A percentile compares a stretch with the other conserved stretches of the same genome.
Conservation (phyloP, 1,284 basidiomycete genomes). For the Fistulinella cinereoalba region DNA sequence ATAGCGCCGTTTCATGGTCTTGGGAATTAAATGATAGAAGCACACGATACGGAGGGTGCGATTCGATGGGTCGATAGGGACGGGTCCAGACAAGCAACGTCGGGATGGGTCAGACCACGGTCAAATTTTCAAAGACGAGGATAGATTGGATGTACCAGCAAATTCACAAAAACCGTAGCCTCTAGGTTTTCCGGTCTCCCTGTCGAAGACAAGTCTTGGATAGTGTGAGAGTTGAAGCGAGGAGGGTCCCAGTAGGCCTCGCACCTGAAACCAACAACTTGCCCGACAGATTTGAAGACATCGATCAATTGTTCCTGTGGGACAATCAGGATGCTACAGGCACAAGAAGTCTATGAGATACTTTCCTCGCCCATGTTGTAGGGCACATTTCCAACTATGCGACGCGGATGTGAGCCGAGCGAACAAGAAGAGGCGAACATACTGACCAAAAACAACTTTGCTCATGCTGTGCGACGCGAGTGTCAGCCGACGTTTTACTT, state of each 20-base stretch:
- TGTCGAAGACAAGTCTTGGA: constrained; percentile 88
- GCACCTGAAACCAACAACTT: constrained; percentile 84
- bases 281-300: constrained; percentile 83
- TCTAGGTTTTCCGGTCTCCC: constrained; percentile 92
- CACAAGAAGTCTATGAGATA: constrained; percentile 1
- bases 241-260: background rate
- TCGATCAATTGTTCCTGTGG: constrained; percentile 74
- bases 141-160: constrained; percentile 67
- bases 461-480: constrained; percentile 20
- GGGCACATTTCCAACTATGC: constrained; percentile 79
- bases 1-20: constrained; percentile 89
- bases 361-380: constrained; percentile 79
- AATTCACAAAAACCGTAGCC: constrained; percentile 99
- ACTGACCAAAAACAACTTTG: constrained; percentile 35
- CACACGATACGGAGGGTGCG: constrained; percentile 8
- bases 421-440: background rate
- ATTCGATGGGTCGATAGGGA: background rate
- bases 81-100: constrained; percentile 15
- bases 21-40: constrained; percentile 14
- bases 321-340: constrained; percentile 11
- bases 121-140: constrained; percentile 25
- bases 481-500: background rate
- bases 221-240: constrained; percentile 1
- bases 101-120: constrained; percentile 41
- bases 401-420: constrained; percentile 1